Percentiles rank a stretch among this genome's conserved stretches.
Evolutionary conservation across 1,284 basidiomycete genomes (phyloP).

Genomic region (Psilocybe mexicana): DNA sequence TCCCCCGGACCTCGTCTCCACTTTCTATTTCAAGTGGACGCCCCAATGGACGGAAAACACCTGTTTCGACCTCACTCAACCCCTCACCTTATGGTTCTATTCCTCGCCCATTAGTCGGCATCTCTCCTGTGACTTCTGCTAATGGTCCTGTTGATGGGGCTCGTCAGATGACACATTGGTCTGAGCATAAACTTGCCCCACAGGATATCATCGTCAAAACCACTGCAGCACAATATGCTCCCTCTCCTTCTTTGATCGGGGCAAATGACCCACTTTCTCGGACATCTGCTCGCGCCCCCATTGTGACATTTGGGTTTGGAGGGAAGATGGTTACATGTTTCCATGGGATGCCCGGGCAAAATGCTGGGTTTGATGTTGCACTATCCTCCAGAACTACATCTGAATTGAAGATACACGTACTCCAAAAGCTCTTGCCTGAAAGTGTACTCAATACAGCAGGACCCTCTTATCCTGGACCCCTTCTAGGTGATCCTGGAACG

Average conservation of each 20-base stretch:
- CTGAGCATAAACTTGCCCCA: slow-evolving; percentile 8
- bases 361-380: slow-evolving; percentile 76
- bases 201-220: slow-evolving; percentile 44
- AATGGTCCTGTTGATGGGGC: slow-evolving; percentile 6
- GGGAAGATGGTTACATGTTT: slow-evolving; percentile 87
- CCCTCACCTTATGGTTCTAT: slow-evolving; percentile 6
- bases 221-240: slow-evolving; percentile 40
- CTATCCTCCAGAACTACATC: slow-evolving; percentile 71
- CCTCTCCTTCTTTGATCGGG: slow-evolving; percentile 73
- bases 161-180: slow-evolving; percentile 7
- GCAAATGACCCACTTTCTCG: slow-evolving; percentile 84
- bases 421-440: slow-evolving; percentile 71
- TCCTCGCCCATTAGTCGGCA: slow-evolving; percentile 6
- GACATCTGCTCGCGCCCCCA: slow-evolving; percentile 70
- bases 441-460: slow-evolving; percentile 60
- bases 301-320: slow-evolving; percentile 88
- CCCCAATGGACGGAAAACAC: slow-evolving; percentile 15
- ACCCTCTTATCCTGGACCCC: slow-evolving; percentile 78
- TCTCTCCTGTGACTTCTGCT: slow-evolving; percentile 5
- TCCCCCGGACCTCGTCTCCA: slow-evolving; percentile 25
- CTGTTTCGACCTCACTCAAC: slow-evolving; percentile 5
- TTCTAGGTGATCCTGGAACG: slow-evolving; percentile 76
- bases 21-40: slow-evolving; percentile 16
- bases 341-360: slow-evolving; percentile 68
- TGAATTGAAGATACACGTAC: slow-evolving; percentile 64